A percentile compares a stretch with the other conserved stretches of the same genome.
These are phyloP conservation scores for Croton setiger DNA, from an alignment of 441 rosid species.

Conservation along the genomic window DNA sequence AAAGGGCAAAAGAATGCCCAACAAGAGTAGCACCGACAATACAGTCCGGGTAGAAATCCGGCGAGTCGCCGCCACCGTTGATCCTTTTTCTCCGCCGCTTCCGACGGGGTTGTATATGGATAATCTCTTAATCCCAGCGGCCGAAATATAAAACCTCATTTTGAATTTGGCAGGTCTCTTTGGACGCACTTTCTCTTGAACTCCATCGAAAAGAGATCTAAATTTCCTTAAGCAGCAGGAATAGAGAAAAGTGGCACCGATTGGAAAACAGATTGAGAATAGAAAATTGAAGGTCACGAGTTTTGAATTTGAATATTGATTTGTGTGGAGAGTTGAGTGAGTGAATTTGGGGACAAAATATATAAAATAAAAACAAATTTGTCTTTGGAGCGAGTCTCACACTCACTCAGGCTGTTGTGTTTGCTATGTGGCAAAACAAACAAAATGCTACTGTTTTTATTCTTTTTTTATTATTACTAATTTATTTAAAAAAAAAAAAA, in stretches of 20 bases:
- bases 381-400: too few species aligned
- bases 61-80: constrained; percentile 36
- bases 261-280: not conserved
- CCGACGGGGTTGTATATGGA: constrained; percentile 41
- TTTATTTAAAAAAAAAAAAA: not conserved
- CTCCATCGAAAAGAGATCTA: constrained; percentile 8
- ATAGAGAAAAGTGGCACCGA: not conserved
- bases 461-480: not conserved
- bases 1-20: constrained; percentile 57
- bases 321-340: not conserved
- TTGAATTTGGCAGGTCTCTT: not conserved
- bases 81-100: constrained; percentile 38
- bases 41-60: constrained; percentile 50
- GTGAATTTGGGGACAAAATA: not conserved
- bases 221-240: not conserved
- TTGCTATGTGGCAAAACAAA: not conserved
- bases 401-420: not conserved
- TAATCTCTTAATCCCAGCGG: constrained; percentile 61
- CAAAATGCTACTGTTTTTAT: not conserved
- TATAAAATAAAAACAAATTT: not conserved
- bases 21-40: constrained; percentile 48
- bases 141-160: constrained; percentile 74
- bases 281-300: constrained; percentile 1
- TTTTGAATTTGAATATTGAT: not conserved
- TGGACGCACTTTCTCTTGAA: constrained; percentile 21